Percentiles rank a stretch among this genome's conserved stretches.
Conservation (phyloP, 2,329 filamentous ascomycete species). For the Aphanoascus verrucosus region DNA sequence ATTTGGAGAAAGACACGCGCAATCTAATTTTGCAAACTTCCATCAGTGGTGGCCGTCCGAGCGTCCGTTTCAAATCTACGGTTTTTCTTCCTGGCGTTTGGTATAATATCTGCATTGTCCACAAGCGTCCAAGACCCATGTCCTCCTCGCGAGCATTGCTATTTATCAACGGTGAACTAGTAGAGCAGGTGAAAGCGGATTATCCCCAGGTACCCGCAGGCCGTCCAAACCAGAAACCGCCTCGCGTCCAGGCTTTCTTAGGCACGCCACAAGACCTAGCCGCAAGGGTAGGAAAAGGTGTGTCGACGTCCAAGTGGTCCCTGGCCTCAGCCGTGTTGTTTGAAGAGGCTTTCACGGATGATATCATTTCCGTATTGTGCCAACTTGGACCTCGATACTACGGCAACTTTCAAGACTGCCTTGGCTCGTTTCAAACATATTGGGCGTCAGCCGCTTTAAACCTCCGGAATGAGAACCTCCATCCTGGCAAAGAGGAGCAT, state of each 20-base stretch:
- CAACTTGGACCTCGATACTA: conserved; percentile 83
- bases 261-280: conserved; percentile 87
- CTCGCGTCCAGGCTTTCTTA: conserved; percentile 77
- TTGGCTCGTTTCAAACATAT: conserved; percentile 94
- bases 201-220: conserved; percentile 70
- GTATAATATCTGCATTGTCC: conserved; percentile 90
- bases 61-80: conserved; percentile 81
- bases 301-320: conserved; percentile 73
- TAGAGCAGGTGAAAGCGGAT: conserved; percentile 78
- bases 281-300: conserved; percentile 58
- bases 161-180: conserved; percentile 87
- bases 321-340: conserved; percentile 83
- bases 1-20: conserved; percentile 83
- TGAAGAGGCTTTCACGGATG: conserved; percentile 77
- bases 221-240: conserved; percentile 40
- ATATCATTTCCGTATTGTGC: conserved; percentile 81
- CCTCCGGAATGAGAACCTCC: conserved; percentile 78
- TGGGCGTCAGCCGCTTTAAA: conserved; percentile 83
- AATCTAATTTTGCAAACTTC: conserved; percentile 96
- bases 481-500: conserved; percentile 77
- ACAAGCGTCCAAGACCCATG: conserved; percentile 66
- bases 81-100: conserved; percentile 65
- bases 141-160: conserved; percentile 70
- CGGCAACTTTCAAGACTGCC: conserved; percentile 91
- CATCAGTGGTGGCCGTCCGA: conserved; percentile 71